Conservation (phyloP, 805 yeast genomes). For the Kazachstania bromeliacearum region DNA sequence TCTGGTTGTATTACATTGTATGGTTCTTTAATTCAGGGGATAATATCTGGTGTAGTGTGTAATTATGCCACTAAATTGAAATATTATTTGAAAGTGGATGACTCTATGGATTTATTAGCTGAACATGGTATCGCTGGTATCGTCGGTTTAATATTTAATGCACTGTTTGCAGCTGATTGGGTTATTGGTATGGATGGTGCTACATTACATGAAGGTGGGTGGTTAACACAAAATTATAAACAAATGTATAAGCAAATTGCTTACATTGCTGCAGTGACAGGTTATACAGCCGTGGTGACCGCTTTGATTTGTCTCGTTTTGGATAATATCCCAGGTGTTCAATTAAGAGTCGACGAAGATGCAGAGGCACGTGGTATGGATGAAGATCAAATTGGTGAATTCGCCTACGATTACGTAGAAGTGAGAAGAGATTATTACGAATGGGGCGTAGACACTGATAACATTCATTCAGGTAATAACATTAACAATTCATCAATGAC, state of each 20-base stretch:
- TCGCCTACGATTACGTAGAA: slow-evolving; percentile 97
- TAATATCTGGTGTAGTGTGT: slow-evolving; percentile 73
- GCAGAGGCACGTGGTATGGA: slow-evolving; percentile 88
- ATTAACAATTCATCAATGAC: slow-evolving; percentile 3
- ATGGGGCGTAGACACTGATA: slow-evolving; percentile 32
- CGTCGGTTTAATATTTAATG: slow-evolving; percentile 82
- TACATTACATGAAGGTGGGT: slow-evolving; percentile 82
- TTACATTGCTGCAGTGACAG: slow-evolving; percentile 63
- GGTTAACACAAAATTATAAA: slow-evolving; percentile 83
- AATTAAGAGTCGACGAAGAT: slow-evolving; percentile 69
- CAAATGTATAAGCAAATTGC: slow-evolving; percentile 88
- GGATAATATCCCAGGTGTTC: slow-evolving; percentile 71
- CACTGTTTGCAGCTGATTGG: slow-evolving; percentile 75
- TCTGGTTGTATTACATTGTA: slow-evolving; percentile 86
- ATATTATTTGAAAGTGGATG: slow-evolving; percentile 74
- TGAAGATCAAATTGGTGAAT: slow-evolving; percentile 95
- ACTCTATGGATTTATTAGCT: slow-evolving; percentile 90
- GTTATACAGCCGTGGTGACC: slow-evolving; percentile 69
- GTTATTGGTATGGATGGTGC: slow-evolving; percentile 87
- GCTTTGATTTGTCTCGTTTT: slow-evolving; percentile 64
- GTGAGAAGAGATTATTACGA: slow-evolving; percentile 80
- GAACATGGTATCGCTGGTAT: slow-evolving; percentile 98
- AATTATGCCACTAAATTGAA: slow-evolving; percentile 85
- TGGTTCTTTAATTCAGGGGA: slow-evolving; percentile 81
- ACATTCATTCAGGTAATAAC: slow-evolving; percentile 8